Evolutionary conservation across 2,329 filamentous ascomycete species (phyloP).

Genomic region (Penicillium brevicompactum): DNA sequence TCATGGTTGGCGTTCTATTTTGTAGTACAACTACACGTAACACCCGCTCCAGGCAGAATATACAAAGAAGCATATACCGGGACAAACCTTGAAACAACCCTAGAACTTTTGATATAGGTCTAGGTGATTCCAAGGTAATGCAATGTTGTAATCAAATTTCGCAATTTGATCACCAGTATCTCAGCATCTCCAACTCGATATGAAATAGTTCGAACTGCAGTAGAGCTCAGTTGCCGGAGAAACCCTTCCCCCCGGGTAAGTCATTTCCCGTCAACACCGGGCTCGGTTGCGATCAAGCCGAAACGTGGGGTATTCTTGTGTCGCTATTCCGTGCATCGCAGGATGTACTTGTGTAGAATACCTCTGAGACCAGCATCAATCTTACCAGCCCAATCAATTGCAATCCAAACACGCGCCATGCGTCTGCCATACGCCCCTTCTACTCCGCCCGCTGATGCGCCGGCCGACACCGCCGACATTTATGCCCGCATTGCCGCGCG

Average conservation of each 20-base stretch:
- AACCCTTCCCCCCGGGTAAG: slow-evolving; percentile 11
- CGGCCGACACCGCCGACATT: slow-evolving; percentile 27
- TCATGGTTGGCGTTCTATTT: too few species aligned
- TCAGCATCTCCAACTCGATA: neutral
- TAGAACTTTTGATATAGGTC: too few species aligned
- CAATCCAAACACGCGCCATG: slow-evolving; percentile 20
- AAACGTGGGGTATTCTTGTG: neutral
- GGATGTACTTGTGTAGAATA: neutral
- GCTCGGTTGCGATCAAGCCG: neutral
- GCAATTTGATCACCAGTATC: neutral
- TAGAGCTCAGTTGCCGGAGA: neutral
- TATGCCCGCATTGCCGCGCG: slow-evolving; percentile 31
- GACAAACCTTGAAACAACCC: too few species aligned
- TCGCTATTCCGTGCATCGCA: neutral
- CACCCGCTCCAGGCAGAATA: too few species aligned
- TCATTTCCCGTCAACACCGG: slow-evolving; percentile 1
- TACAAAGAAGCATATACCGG: too few species aligned
- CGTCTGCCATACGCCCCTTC: slow-evolving; percentile 27
- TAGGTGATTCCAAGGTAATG: too few species aligned
- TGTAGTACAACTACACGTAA: too few species aligned
- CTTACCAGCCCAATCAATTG: neutral
- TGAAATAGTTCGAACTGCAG: too few species aligned
- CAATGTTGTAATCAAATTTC: too few species aligned
- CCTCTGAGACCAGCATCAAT: neutral
- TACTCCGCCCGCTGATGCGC: slow-evolving; percentile 22